Evolutionary conservation across 2,329 filamentous ascomycete genomes (phyloP), one percentile per base, ranked within the genome.

Genomic region (Dactylonectria estremocensis): DNA sequence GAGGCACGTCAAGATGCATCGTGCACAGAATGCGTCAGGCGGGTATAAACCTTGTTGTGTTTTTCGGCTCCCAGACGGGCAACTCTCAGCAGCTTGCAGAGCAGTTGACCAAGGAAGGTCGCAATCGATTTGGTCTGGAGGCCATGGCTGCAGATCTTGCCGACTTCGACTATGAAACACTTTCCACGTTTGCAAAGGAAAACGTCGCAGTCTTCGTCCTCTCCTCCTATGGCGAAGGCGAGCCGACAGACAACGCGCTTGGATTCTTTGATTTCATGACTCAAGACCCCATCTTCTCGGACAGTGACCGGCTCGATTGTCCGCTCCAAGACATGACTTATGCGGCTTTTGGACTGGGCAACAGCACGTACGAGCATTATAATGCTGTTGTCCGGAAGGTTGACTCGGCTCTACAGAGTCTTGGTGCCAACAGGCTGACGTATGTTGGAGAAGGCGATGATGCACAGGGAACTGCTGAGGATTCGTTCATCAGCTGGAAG

Each of bases 161-260:
- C 16, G 45, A 48, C 4, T 48, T n/a, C 45, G 45, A 48, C 45
- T 48, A 48, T 22, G 45, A 48, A 20, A 50, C 22, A 5, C 49
- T 37, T 16, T n/a, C 43, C 20, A 31, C 33, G 16, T 18, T 55
- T 22, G 16, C 43, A 31, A 22, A 37, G 33, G 31, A n/a, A 18
- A 61, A 18, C 43, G 24, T 37, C 5, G 20, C 31, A n/a, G 24
- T 50, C 24, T 52, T 50, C 16, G 43, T 61, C 28, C 24, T 49
- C 11, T 11, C 57, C 31, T 31, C n/a, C n/a, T 61, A 61, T 37
- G 52, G 52, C 16, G 52, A 55, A 22, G 52, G 52, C 10, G 52
- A 55, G 20, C 52, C 52, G 6, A 55, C 52, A 33, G 52, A 55
- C 20, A 55, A 55, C 20, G 52, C 52, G 20, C 14, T 40, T 11